Base-by-base conservation (phyloP, 768 basidiomycete species). In the Kwoniella sp. region DNA sequence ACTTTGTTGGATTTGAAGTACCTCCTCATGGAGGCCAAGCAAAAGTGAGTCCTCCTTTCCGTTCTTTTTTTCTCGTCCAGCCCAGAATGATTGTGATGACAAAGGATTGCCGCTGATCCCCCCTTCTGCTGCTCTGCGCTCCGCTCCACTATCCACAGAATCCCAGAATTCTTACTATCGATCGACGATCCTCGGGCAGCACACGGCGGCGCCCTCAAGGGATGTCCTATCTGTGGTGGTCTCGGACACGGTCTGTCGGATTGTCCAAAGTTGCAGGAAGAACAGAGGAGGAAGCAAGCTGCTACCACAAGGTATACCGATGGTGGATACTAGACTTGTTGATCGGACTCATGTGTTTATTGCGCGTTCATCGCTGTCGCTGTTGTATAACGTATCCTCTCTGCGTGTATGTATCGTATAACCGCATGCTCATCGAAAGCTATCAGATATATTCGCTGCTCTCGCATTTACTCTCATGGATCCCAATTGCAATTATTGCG, bases 1-100 rank as follows among this genome's bases (percentile, higher is more conserved):
- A 99, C 96, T 0, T 82, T 99, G 37, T 82, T 99, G 67, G 96
- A 99, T 85, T 83, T 98, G 70, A 99, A 98, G 81, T 99, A 99
- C 78, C 82, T 99, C 52, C 83, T 99, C 60, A 89, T 95, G 85
- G 96, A 98, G 81, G 93, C 94, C 1, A 95, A 95, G 34, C 96
- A 98, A 83, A 95, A 94, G 94, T 95, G 63, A 56, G 87, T 12
- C 20, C 2, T 29, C 17, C 47, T 45, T 15, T 30, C 53, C 38
- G n/a, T 28, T 20, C 2, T 41, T 41, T 52, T 29, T 23, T 25
- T 51, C 22, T 13, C 29, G 12, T 22, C n/a, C 26, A 17, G 45
- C 48, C 41, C 56, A 28, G 31, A 22, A 54, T n/a, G 20, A 5
- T 48, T 34, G 20, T 3, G 41, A 45, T 17, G 20, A 45, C 5